phyloP scores from a whole-genome alignment of 169 alveolate species.

The Plasmodium knowlesi region DNA sequence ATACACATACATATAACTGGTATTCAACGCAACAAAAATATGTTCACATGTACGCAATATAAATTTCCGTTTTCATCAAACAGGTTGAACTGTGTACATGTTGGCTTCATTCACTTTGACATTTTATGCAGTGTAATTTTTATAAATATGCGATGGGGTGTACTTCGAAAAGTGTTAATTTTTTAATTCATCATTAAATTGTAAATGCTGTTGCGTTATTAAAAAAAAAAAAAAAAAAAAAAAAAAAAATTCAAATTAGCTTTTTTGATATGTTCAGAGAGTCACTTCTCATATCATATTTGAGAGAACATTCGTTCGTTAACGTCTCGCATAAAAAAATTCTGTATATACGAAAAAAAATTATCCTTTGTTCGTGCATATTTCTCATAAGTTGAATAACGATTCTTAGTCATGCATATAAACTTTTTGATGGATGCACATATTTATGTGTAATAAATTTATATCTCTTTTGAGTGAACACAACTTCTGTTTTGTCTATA shows the following conservation, averaged over 20 bases:
- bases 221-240: neutral
- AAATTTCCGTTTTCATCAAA: neutral
- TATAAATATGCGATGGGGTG: neutral
- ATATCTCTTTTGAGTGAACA: neutral
- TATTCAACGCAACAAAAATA: neutral
- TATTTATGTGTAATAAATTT: neutral
- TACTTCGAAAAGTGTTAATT: neutral
- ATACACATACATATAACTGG: neutral
- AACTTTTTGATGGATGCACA: neutral
- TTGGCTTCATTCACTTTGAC: neutral
- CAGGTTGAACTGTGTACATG: neutral
- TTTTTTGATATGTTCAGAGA: neutral
- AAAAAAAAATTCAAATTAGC: neutral
- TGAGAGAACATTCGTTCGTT: neutral
- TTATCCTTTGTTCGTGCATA: neutral
- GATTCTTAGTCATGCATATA: neutral
- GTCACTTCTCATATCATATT: neutral
- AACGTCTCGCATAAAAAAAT: neutral
- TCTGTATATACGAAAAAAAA: neutral
- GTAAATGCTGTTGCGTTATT: neutral
- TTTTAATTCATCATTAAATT: neutral
- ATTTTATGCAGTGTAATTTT: conserved; percentile 3
- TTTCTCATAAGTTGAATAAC: neutral
- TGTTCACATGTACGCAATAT: neutral
- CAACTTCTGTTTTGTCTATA: neutral